Conservation (phyloP, 441 rosid species). For the Bruguiera hainesii region DNA sequence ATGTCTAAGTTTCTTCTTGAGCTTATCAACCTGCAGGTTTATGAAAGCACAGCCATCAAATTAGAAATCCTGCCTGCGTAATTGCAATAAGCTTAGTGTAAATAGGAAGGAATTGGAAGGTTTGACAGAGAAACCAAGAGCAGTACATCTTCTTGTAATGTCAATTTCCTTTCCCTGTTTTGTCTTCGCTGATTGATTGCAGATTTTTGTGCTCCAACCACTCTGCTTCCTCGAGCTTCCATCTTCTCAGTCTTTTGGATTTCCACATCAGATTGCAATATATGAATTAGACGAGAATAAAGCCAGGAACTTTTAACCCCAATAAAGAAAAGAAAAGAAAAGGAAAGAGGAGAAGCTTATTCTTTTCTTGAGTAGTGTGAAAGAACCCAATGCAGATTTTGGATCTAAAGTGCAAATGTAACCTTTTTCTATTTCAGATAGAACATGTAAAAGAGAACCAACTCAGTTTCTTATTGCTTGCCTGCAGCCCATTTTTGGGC, state of each 20-base stretch:
- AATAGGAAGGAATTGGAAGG: conserved; percentile 4
- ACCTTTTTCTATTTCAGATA: conserved; percentile 17
- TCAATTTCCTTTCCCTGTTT: conserved; percentile 71
- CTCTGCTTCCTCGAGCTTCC: conserved; percentile 44
- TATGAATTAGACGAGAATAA: conserved; percentile 13
- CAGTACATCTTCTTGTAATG: conserved; percentile 79
- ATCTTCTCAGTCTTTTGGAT: conserved; percentile 40
- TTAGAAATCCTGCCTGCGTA: not conserved
- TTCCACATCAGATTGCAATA: conserved; percentile 20
- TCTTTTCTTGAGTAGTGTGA: conserved; percentile 61
- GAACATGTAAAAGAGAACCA: conserved; percentile 10
- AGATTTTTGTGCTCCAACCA: conserved; percentile 39
- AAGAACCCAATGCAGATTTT: conserved; percentile 43
- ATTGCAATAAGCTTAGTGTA: not conserved
- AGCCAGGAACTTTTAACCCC: not conserved
- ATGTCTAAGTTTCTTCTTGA: conserved; percentile 83
- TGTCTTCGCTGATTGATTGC: conserved; percentile 48
- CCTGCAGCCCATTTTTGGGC: conserved; percentile 5
- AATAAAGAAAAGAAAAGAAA: not conserved
- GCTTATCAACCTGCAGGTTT: conserved; percentile 72
- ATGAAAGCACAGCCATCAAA: conserved; percentile 12
- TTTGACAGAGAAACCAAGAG: not conserved
- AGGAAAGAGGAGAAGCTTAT: conserved; percentile 34
- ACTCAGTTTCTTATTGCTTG: conserved; percentile 18
- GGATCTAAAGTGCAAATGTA: conserved; percentile 43